phyloP scores from a whole-genome alignment of 495 filamentous ascomycete species.

The Pseudotulostoma volvatum region DNA sequence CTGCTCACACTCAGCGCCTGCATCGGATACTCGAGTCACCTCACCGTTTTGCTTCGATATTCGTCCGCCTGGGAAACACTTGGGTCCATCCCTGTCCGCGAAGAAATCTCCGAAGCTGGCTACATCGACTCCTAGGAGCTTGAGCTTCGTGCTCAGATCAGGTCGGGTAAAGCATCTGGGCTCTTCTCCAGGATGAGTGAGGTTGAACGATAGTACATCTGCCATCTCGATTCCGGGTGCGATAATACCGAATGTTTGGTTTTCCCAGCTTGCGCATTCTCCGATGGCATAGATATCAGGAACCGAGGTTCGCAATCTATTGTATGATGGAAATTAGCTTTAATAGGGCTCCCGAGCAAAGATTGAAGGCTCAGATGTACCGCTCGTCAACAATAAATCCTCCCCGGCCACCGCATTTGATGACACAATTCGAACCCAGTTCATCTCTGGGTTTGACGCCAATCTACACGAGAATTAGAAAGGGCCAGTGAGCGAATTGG shows the following conservation, averaged over 20 bases:
- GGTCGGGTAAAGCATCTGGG: constrained; percentile 64
- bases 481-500: too few relatives aligned
- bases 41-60: constrained; percentile 11
- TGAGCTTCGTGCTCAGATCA: constrained; percentile 86
- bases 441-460: constrained; percentile 78
- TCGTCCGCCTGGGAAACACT: constrained; percentile 45
- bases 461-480: constrained; percentile 40
- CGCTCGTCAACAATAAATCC: constrained; percentile 60
- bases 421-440: constrained; percentile 51
- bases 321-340: too few relatives aligned
- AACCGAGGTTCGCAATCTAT: constrained; percentile 54
- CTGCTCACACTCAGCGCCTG: constrained; percentile 19
- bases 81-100: constrained; percentile 76
- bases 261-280: constrained; percentile 90
- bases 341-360: too few relatives aligned
- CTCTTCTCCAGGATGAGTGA: constrained; percentile 66
- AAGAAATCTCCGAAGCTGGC: constrained; percentile 96
- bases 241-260: constrained; percentile 84
- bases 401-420: constrained; percentile 58
- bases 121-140: constrained; percentile 85
- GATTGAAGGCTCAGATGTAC: constrained; percentile 13
- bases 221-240: constrained; percentile 95
- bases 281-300: constrained; percentile 79
- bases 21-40: constrained; percentile 19
- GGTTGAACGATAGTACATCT: constrained; percentile 85